Conservation (phyloP, 1,139 yeast genomes). For the Dujonia santamariae region DNA sequence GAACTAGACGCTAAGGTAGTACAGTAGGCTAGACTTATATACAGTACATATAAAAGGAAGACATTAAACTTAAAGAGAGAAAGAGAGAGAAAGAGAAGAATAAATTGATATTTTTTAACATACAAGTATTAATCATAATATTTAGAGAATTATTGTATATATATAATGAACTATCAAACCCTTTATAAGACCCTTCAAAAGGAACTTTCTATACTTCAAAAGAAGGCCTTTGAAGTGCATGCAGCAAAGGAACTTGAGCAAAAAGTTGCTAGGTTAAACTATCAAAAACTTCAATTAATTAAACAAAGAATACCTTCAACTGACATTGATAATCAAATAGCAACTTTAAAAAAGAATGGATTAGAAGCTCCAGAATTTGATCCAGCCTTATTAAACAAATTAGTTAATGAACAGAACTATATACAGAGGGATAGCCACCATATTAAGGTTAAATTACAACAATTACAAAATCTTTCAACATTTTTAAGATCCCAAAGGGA, state of each 20-base stretch:
- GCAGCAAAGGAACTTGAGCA: slow-evolving; percentile 45
- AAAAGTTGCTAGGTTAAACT: slow-evolving; percentile 49
- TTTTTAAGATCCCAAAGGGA: slow-evolving; percentile 72
- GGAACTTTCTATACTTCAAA: slow-evolving; percentile 46
- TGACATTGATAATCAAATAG: slow-evolving; percentile 31
- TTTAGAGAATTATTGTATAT: too few relatives aligned
- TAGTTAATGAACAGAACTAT: slow-evolving; percentile 21
- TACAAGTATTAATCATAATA: too few relatives aligned
- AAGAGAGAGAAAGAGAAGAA: too few relatives aligned
- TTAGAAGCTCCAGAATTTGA: slow-evolving; percentile 20
- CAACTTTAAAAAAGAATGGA: slow-evolving; percentile 21
- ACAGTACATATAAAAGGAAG: too few relatives aligned
- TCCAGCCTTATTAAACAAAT: slow-evolving; percentile 19
- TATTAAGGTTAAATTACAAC: slow-evolving; percentile 18
- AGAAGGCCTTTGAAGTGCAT: slow-evolving; percentile 41
- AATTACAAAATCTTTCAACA: slow-evolving; percentile 47
- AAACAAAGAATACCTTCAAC: slow-evolving; percentile 35
- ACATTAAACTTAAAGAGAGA: too few relatives aligned
- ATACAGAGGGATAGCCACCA: slow-evolving; percentile 8
- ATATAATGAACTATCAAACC: slow-evolving; percentile 3
- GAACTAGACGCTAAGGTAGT: too few relatives aligned
- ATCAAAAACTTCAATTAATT: slow-evolving; percentile 50
- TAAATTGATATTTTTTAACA: too few relatives aligned
- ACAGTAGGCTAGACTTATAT: too few relatives aligned
- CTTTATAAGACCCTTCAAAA: slow-evolving; percentile 27